These are phyloP conservation scores for Stephanodiscus minutulus DNA, from an alignment of 108 stramenopile species.

Conservation along the genomic window DNA sequence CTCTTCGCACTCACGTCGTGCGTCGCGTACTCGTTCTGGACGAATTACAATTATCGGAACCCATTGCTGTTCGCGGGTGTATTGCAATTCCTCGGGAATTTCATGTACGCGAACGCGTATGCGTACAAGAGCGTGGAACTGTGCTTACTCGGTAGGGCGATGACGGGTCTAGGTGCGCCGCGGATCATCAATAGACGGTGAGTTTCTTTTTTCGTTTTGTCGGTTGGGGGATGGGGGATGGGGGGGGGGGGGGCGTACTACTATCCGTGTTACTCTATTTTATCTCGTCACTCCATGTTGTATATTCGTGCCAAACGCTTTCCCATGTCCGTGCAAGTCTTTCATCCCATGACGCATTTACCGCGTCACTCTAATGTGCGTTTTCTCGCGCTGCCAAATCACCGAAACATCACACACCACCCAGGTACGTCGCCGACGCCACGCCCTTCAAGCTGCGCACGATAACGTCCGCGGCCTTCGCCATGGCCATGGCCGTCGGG, in stretches of 20 bases:
- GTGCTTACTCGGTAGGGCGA: constrained; percentile 69
- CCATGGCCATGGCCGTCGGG: constrained; percentile 67
- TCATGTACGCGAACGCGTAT: constrained; percentile 75
- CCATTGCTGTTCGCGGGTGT: constrained; percentile 72
- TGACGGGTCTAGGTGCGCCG: constrained; percentile 81
- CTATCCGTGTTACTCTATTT: too few species aligned
- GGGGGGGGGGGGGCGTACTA: too few species aligned
- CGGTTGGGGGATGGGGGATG: too few species aligned
- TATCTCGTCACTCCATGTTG: too few species aligned
- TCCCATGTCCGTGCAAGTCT: too few species aligned
- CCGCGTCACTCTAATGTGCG: not conserved
- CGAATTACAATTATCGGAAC: constrained; percentile 69
- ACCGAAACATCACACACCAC: constrained; percentile 15
- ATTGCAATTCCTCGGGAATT: constrained; percentile 70
- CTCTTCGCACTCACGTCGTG: constrained; percentile 69
- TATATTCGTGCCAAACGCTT: too few species aligned
- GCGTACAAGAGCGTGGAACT: constrained; percentile 61
- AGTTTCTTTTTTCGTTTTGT: constrained; percentile 8
- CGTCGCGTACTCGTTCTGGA: constrained; percentile 74
- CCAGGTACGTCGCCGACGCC: constrained; percentile 78
- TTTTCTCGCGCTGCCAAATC: too few species aligned
- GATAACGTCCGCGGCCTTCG: constrained; percentile 70
- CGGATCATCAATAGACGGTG: constrained; percentile 73
- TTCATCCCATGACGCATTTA: too few species aligned
- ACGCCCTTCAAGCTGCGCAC: constrained; percentile 68